Evolutionary conservation across 2,329 filamentous ascomycete species (phyloP).

Genomic region (Diplodia corticola): DNA sequence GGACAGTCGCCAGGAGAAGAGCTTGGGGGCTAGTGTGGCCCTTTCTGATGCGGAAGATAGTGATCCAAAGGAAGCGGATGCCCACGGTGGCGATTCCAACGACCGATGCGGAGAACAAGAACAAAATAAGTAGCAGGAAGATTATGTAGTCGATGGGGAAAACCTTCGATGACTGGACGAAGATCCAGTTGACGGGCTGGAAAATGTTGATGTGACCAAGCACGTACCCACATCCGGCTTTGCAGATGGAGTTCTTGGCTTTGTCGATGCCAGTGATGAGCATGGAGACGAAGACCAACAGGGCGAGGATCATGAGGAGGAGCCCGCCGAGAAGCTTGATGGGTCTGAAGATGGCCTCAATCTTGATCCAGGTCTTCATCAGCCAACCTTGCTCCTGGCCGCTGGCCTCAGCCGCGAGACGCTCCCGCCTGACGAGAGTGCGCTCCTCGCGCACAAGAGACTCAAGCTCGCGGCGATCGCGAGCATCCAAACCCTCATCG

Average conservation of each 20-base stretch:
- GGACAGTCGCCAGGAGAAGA: slow-evolving; percentile 83
- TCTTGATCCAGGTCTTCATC: slow-evolving; percentile 74
- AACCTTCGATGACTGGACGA: slow-evolving; percentile 75
- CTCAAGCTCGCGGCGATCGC: slow-evolving; percentile 87
- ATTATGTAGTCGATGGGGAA: slow-evolving; percentile 93
- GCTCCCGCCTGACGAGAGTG: slow-evolving; percentile 84
- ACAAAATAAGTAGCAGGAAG: slow-evolving; percentile 78
- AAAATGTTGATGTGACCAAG: slow-evolving; percentile 86
- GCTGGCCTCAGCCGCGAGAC: slow-evolving; percentile 78
- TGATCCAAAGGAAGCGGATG: slow-evolving; percentile 95
- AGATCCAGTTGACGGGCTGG: slow-evolving; percentile 90
- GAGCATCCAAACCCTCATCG: slow-evolving; percentile 71
- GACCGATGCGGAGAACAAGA: slow-evolving; percentile 87
- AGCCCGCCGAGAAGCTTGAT: slow-evolving; percentile 86
- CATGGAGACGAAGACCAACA: slow-evolving; percentile 87
- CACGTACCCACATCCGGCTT: slow-evolving; percentile 86
- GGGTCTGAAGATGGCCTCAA: slow-evolving; percentile 79
- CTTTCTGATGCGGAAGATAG: slow-evolving; percentile 85
- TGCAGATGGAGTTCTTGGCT: slow-evolving; percentile 91
- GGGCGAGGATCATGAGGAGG: slow-evolving; percentile 69
- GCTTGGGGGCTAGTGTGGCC: slow-evolving; percentile 90
- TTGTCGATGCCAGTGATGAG: slow-evolving; percentile 95
- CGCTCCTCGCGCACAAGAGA: slow-evolving; percentile 85
- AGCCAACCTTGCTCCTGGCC: slow-evolving; percentile 76
- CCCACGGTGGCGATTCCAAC: slow-evolving; percentile 83